Evolutionary conservation across 2,329 filamentous ascomycete species (phyloP).

Genomic region (Sphaceloma murrayae): DNA sequence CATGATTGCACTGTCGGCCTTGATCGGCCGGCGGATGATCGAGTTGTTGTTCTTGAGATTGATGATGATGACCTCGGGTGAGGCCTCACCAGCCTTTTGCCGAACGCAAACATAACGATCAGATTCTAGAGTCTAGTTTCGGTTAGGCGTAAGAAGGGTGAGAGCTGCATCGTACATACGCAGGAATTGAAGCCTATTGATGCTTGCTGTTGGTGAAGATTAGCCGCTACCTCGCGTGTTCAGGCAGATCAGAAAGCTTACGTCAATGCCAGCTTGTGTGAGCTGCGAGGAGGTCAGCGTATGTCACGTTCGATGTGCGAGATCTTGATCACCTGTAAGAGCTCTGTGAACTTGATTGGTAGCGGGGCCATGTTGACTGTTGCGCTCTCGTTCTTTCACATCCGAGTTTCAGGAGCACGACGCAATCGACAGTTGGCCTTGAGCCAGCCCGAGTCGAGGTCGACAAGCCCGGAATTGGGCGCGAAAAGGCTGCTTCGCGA

Average conservation of each 20-base stretch:
- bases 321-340: slow-evolving; percentile 56
- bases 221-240: slow-evolving; percentile 11
- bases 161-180: slow-evolving; percentile 52
- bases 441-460: background rate
- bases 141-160: too few relatives aligned
- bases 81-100: slow-evolving; percentile 80
- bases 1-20: slow-evolving; percentile 99
- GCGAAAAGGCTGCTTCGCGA: background rate
- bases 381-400: slow-evolving; percentile 17
- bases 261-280: slow-evolving; percentile 40
- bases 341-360: slow-evolving; percentile 89
- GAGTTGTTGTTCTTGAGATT: slow-evolving; percentile 97
- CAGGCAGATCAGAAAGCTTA: slow-evolving; percentile 27
- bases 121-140: slow-evolving; percentile 91
- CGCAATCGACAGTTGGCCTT: slow-evolving; percentile 7
- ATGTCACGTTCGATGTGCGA: slow-evolving; percentile 34
- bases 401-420: slow-evolving; percentile 18
- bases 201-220: slow-evolving; percentile 42
- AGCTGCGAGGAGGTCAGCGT: slow-evolving; percentile 31
- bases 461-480: slow-evolving; percentile 15
- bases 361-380: slow-evolving; percentile 52
- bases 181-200: slow-evolving; percentile 83
- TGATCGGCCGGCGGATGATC: slow-evolving; percentile 88
- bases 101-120: slow-evolving; percentile 93
- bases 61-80: slow-evolving; percentile 92